Evolutionary conservation across 441 rosid genomes (phyloP).

Genomic region (Euphorbia schlechtendalii): DNA sequence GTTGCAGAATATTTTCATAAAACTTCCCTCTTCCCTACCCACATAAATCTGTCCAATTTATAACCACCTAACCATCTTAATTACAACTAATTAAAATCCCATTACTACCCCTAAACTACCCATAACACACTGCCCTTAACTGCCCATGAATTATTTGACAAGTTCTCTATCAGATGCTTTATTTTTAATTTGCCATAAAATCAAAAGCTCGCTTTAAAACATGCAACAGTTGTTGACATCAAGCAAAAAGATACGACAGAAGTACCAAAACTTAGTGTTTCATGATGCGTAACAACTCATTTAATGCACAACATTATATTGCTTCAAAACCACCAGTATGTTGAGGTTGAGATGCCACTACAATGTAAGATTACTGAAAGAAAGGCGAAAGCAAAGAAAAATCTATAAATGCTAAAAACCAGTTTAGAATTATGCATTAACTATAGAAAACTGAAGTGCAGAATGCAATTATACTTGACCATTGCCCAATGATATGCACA

Average conservation of each 20-base stretch:
- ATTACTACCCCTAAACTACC: too few species aligned
- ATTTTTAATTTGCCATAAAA: not conserved
- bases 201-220: not conserved
- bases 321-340: not conserved
- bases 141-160: too few species aligned
- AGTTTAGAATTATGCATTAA: not conserved
- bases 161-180: too few species aligned
- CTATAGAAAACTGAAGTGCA: not conserved
- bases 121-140: too few species aligned
- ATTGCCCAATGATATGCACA: not conserved
- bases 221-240: not conserved
- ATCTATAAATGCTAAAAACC: not conserved
- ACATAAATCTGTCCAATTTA: too few species aligned
- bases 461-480: not conserved
- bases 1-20: too few species aligned
- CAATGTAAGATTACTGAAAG: not conserved
- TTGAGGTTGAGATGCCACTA: not conserved
- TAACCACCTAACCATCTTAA: too few species aligned
- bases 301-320: not conserved
- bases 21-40: too few species aligned
- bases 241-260: not conserved
- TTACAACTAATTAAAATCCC: too few species aligned
- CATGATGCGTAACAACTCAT: not conserved
- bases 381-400: not conserved
- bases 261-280: not conserved